A percentile compares a stretch with the other conserved stretches of the same genome.
Conservation (phyloP, 2,329 filamentous ascomycete genomes). For the Onygena corvina region DNA sequence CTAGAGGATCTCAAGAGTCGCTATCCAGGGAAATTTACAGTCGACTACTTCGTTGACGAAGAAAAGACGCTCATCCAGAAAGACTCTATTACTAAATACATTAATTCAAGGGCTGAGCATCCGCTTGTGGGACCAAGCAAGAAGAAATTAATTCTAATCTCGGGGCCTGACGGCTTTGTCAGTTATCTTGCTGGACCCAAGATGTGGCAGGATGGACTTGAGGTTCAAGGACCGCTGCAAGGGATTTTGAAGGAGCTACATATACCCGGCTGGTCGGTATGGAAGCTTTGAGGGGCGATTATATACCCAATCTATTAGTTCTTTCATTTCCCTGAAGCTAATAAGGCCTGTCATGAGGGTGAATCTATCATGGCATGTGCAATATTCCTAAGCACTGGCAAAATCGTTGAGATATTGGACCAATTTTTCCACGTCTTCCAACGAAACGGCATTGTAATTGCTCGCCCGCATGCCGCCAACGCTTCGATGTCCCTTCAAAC, state of each 20-base stretch:
- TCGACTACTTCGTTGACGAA: constrained; percentile 73
- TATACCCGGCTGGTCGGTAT: constrained; percentile 45
- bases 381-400: constrained; percentile 25
- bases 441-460: constrained; percentile 77
- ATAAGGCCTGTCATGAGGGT: background rate
- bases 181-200: constrained; percentile 69
- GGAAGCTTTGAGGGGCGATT: constrained; percentile 40
- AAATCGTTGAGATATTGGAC: constrained; percentile 41
- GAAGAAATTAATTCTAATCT: constrained; percentile 58
- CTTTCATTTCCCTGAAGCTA: background rate
- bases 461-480: constrained; percentile 75
- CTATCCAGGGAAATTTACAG: constrained; percentile 46
- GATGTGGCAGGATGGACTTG: constrained; percentile 56
- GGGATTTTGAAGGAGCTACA: constrained; percentile 55
- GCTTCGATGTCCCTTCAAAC: constrained; percentile 77
- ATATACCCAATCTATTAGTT: background rate
- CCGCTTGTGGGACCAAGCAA: constrained; percentile 17
- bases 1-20: constrained; percentile 50
- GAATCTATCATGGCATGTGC: background rate
- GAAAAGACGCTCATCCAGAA: constrained; percentile 56
- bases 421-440: constrained; percentile 35
- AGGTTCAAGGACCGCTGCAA: constrained; percentile 61
- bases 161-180: constrained; percentile 84
- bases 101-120: constrained; percentile 13
- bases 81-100: constrained; percentile 35